Evolutionary conservation across 805 yeast genomes (phyloP).

Genomic region (Gaillardinia entomophila): DNA sequence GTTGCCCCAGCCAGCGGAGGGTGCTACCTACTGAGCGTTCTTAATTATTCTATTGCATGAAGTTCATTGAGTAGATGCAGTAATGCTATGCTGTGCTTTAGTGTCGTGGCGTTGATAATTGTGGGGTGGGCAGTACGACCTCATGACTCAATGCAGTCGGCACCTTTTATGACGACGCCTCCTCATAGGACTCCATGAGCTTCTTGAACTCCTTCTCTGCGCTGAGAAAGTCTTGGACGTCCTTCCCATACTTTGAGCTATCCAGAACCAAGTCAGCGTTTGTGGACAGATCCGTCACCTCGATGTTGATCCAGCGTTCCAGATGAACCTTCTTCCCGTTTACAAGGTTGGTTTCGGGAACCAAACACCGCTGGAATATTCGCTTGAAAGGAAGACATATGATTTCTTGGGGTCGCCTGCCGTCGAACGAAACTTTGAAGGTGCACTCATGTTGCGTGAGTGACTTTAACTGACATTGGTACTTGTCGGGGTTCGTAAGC

Average conservation of each 20-base stretch:
- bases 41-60: too few relatives aligned
- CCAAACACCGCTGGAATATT: conserved; percentile 34
- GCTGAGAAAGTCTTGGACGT: conserved; percentile 27
- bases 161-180: background rate
- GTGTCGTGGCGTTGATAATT: too few relatives aligned
- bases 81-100: too few relatives aligned
- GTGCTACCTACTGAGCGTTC: conserved; percentile 70
- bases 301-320: conserved; percentile 34
- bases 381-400: conserved; percentile 40
- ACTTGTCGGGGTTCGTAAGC: conserved; percentile 23
- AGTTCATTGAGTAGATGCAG: too few relatives aligned
- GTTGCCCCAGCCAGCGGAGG: conserved; percentile 88
- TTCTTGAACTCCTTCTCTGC: conserved; percentile 34
- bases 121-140: too few relatives aligned
- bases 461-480: conserved; percentile 27
- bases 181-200: conserved; percentile 22
- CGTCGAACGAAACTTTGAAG: conserved; percentile 20
- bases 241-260: conserved; percentile 13
- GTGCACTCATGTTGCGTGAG: conserved; percentile 40
- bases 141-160: too few relatives aligned
- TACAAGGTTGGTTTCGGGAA: conserved; percentile 14
- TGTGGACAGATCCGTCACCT: conserved; percentile 28
- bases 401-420: conserved; percentile 23
- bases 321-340: conserved; percentile 19
- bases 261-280: conserved; percentile 21